These are phyloP conservation scores for Tolypocladium amazonense DNA, from an alignment of 2,329 filamentous ascomycete genomes.

Conservation along the genomic window DNA sequence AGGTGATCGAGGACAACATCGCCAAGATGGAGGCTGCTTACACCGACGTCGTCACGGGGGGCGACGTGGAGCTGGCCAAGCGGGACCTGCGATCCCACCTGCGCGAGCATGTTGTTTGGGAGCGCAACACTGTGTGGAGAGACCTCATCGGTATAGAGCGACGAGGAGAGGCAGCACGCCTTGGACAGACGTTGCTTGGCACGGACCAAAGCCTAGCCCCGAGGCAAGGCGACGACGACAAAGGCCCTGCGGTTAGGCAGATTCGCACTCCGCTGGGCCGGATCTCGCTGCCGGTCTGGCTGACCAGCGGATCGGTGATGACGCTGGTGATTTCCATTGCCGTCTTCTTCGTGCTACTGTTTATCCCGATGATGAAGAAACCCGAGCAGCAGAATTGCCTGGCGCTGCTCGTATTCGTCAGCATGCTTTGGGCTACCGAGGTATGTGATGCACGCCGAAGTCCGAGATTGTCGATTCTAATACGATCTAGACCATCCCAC, in stretches of 20 bases:
- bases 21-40: slow-evolving; percentile 68
- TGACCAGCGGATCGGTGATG: slow-evolving; percentile 73
- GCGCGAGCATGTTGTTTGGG: slow-evolving; percentile 96
- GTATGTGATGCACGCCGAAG: slow-evolving; percentile 31
- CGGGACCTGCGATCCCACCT: slow-evolving; percentile 84
- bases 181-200: slow-evolving; percentile 77
- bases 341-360: slow-evolving; percentile 65
- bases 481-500: slow-evolving; percentile 63
- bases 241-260: slow-evolving; percentile 50
- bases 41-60: slow-evolving; percentile 69
- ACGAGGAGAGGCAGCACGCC: slow-evolving; percentile 84
- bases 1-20: slow-evolving; percentile 61
- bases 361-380: slow-evolving; percentile 71
- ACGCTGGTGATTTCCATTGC: slow-evolving; percentile 60
- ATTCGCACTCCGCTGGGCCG: slow-evolving; percentile 71
- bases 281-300: slow-evolving; percentile 67
- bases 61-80: slow-evolving; percentile 65
- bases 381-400: slow-evolving; percentile 93
- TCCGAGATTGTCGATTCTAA: slow-evolving; percentile 4
- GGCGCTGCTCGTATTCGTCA: slow-evolving; percentile 87
- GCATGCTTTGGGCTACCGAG: slow-evolving; percentile 92
- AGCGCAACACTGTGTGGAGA: slow-evolving; percentile 96
- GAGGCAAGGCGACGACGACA: slow-evolving; percentile 75
- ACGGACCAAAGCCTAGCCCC: slow-evolving; percentile 56
- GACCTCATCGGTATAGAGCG: slow-evolving; percentile 98